phyloP scores from a whole-genome alignment of 2,329 filamentous ascomycete species.

The Penicillium sclerotiorum region DNA sequence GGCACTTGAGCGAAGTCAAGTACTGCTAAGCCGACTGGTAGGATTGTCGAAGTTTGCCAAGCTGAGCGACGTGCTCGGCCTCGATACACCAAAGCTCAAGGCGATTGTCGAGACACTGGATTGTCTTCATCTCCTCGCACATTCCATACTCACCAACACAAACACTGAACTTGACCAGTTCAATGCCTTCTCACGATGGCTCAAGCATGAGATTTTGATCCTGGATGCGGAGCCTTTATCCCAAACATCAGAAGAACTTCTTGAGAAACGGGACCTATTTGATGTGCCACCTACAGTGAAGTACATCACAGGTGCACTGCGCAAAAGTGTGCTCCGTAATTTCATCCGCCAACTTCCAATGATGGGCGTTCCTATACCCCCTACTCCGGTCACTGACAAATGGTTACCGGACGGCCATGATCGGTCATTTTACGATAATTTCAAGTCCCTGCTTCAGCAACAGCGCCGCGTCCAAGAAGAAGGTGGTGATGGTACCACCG shows the following conservation, averaged over 20 bases:
- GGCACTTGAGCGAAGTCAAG: constrained; percentile 77
- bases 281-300: constrained; percentile 72
- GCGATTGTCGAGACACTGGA: constrained; percentile 68
- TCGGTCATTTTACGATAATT: constrained; percentile 48
- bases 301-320: constrained; percentile 75
- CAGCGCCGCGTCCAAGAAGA: constrained; percentile 54
- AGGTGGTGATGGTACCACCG: constrained; percentile 50
- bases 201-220: constrained; percentile 79
- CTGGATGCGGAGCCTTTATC: constrained; percentile 66
- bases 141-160: constrained; percentile 70
- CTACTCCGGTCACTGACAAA: constrained; percentile 46
- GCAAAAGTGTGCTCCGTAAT: constrained; percentile 64
- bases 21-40: constrained; percentile 79
- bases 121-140: constrained; percentile 72
- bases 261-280: constrained; percentile 75
- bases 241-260: constrained; percentile 66
- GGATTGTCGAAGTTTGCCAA: constrained; percentile 83
- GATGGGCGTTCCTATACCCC: constrained; percentile 31
- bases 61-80: constrained; percentile 65
- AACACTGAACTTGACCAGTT: constrained; percentile 81
- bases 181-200: constrained; percentile 76
- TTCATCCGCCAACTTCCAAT: constrained; percentile 53
- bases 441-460: constrained; percentile 54
- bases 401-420: constrained; percentile 43
- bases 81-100: constrained; percentile 65